Conservation (phyloP, 192 early-diverging fungal species). For the Rhizophlyctis rosea region DNA sequence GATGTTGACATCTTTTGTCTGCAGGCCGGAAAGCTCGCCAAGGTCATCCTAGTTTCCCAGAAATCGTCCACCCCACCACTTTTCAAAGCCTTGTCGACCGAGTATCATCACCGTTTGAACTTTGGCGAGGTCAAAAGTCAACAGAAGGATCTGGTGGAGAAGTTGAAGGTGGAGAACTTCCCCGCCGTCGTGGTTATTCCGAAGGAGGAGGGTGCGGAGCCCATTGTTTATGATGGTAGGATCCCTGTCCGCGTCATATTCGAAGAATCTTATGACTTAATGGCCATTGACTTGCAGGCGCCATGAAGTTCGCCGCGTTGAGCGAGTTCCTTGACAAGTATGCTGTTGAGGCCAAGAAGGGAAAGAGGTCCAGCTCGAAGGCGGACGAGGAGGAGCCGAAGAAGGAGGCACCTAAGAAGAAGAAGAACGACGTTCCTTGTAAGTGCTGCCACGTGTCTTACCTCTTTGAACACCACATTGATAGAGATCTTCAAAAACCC, state of each 20-base stretch:
- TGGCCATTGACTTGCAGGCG: slow-evolving; percentile 24
- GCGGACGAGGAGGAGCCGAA: slow-evolving; percentile 24
- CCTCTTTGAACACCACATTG: neutral
- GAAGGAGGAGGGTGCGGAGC: slow-evolving; percentile 34
- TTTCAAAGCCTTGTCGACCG: slow-evolving; percentile 81
- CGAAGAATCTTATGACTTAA: neutral
- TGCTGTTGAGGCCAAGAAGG: slow-evolving; percentile 32
- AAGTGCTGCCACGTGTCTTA: slow-evolving; percentile 1
- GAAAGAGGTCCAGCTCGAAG: slow-evolving; percentile 27
- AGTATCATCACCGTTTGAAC: slow-evolving; percentile 63
- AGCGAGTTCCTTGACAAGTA: slow-evolving; percentile 64
- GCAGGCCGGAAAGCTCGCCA: slow-evolving; percentile 48
- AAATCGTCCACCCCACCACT: slow-evolving; percentile 75
- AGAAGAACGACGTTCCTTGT: neutral
- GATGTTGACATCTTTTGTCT: neutral
- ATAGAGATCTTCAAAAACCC: neutral
- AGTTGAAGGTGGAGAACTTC: slow-evolving; percentile 55
- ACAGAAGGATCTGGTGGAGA: slow-evolving; percentile 45
- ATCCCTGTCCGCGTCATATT: slow-evolving; percentile 2
- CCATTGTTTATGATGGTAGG: slow-evolving; percentile 59
- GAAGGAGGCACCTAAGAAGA: slow-evolving; percentile 20
- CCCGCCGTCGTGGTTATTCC: slow-evolving; percentile 71
- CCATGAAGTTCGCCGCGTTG: slow-evolving; percentile 59
- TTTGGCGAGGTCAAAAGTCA: slow-evolving; percentile 70
- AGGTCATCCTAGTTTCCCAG: slow-evolving; percentile 75